Conservation (phyloP, 164 flowering plant genomes). For the Dillenia turbinata region DNA sequence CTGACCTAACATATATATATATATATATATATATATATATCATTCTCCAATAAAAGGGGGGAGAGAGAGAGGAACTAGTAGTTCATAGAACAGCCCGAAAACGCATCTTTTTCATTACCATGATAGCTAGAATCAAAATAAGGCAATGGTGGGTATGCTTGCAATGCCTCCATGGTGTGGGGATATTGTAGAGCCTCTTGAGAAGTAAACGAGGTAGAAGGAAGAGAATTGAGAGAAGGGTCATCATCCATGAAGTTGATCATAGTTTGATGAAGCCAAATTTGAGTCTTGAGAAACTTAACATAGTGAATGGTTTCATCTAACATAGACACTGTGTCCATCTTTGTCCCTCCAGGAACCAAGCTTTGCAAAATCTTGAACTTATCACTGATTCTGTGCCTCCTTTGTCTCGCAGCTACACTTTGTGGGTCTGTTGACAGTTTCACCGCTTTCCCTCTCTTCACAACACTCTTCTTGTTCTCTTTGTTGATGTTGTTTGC, state of each 20-base stretch:
- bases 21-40: too few relatives aligned
- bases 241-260: constrained; percentile 19
- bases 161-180: not conserved
- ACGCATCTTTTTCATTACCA: not conserved
- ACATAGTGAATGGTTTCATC: constrained; percentile 86
- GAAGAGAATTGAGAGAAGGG: not conserved
- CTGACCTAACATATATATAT: too few relatives aligned
- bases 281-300: constrained; percentile 71
- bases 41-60: too few relatives aligned
- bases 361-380: constrained; percentile 74
- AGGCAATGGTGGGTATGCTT: not conserved
- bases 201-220: not conserved
- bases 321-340: constrained; percentile 84
- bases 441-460: constrained; percentile 28
- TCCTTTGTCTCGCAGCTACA: constrained; percentile 70
- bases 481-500: not conserved
- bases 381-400: constrained; percentile 75
- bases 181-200: constrained; percentile 1
- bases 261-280: constrained; percentile 63
- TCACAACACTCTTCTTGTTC: constrained; percentile 14
- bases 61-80: too few relatives aligned
- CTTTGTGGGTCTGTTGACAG: constrained; percentile 88
- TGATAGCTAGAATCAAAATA: constrained; percentile 8
- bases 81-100: too few relatives aligned
- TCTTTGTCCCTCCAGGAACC: constrained; percentile 75